These are phyloP conservation scores for Hibiscus mutabilis DNA, from an alignment of 345 rosid genomes.

Conservation along the genomic window DNA sequence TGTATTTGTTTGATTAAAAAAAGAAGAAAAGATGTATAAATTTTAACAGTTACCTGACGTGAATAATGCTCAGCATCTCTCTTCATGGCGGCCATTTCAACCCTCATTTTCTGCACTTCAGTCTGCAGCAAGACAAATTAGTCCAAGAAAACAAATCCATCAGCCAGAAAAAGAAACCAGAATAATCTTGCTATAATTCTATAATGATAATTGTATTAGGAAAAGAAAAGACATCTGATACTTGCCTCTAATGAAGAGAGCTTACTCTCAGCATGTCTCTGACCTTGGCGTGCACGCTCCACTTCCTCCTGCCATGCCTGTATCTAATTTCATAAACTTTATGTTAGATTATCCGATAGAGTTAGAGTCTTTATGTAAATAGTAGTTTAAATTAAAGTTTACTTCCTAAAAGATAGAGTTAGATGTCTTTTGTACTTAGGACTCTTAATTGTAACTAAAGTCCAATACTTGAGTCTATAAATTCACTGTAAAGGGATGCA, in stretches of 20 bases:
- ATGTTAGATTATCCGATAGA: too few species aligned
- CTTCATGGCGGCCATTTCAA: slow-evolving; percentile 97
- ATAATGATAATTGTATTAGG: not conserved
- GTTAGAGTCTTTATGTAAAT: too few species aligned
- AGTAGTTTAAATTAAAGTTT: too few species aligned
- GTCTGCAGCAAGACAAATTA: slow-evolving; percentile 46
- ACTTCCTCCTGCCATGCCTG: slow-evolving; percentile 98
- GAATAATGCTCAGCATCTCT: slow-evolving; percentile 99
- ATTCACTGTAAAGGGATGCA: too few species aligned
- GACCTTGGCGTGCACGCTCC: slow-evolving; percentile 92
- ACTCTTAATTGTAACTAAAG: too few species aligned
- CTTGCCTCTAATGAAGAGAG: slow-evolving; percentile 81
- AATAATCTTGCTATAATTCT: not conserved
- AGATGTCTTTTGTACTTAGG: too few species aligned
- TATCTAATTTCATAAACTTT: slow-evolving; percentile 30
- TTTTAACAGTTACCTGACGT: slow-evolving; percentile 60
- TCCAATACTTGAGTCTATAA: too few species aligned
- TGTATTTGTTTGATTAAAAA: not conserved
- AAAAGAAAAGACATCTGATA: slow-evolving; percentile 8
- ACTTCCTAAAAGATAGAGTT: too few species aligned
- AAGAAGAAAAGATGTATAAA: slow-evolving; percentile 11
- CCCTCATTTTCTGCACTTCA: slow-evolving; percentile 92
- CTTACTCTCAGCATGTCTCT: slow-evolving; percentile 94
- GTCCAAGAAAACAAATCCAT: not conserved
- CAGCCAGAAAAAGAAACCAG: not conserved